These are phyloP conservation scores for Pseudohyphozyma bogoriensis DNA, from an alignment of 768 basidiomycete species.

Conservation along the genomic window DNA sequence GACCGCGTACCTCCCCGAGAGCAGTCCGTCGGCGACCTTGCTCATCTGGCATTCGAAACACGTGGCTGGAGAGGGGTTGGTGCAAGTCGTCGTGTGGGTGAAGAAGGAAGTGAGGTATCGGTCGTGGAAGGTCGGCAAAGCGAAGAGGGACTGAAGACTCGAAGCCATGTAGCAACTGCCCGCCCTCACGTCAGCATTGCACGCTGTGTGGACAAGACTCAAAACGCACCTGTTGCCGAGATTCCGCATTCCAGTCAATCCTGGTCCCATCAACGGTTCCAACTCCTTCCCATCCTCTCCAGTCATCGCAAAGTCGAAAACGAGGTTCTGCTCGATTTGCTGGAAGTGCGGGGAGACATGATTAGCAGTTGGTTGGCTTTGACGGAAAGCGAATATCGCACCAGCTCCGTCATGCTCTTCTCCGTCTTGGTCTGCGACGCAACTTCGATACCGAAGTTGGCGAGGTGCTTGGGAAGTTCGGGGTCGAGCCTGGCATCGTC, in stretches of 20 bases:
- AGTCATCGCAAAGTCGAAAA: conserved; percentile 85
- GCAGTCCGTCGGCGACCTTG: conserved; percentile 82
- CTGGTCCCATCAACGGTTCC: conserved; percentile 77
- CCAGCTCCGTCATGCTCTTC: conserved; percentile 92
- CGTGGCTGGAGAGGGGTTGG: conserved; percentile 58
- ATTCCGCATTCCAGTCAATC: conserved; percentile 79
- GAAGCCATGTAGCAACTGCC: conserved; percentile 94
- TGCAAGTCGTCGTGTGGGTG: conserved; percentile 54
- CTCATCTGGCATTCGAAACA: conserved; percentile 93
- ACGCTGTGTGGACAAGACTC: not conserved
- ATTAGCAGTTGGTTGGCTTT: not conserved
- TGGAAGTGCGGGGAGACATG: conserved; percentile 29
- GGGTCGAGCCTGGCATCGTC: conserved; percentile 74
- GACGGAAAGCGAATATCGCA: conserved; percentile 35
- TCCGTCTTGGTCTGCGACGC: conserved; percentile 76
- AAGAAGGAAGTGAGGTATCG: conserved; percentile 53
- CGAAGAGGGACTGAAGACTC: conserved; percentile 73
- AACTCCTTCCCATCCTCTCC: conserved; percentile 76
- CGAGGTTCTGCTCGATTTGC: conserved; percentile 96
- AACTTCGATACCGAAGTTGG: conserved; percentile 78
- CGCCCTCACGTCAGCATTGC: not conserved
- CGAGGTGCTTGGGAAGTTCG: conserved; percentile 59
- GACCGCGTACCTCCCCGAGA: conserved; percentile 81
- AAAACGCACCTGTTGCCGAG: conserved; percentile 67
- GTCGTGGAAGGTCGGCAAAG: conserved; percentile 62